Base-by-base conservation (phyloP, 2,329 filamentous ascomycete species). In the Botrytis deweyae region DNA sequence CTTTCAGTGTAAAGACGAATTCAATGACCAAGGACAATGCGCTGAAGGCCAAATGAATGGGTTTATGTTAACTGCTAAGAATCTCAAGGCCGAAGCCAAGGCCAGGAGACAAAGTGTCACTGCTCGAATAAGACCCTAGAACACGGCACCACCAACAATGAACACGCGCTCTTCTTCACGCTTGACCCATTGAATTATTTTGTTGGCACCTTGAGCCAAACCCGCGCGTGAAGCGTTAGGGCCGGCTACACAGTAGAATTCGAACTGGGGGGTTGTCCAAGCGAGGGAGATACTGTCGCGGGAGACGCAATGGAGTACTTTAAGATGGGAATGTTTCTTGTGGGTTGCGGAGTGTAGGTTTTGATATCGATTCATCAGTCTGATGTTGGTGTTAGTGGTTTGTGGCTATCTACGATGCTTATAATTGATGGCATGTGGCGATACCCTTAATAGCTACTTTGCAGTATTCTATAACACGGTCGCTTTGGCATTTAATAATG, bases 111-210 rank as follows among this genome's bases (percentile, higher is more conserved):
- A 16, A 29, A 44, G 20, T 38, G n/a, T 12, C 42, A 65, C 29
- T 61, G 29, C 59, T 44, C 4, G 25, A 70, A 14, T 64, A 49
- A 61, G 59, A 29, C 6, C 20, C 68, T 78, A 81, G 64, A 92
- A 92, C 78, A 98, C 95, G 62, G 95, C 96, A n/a, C 96, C 97
- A 1, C 96, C 96, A 80, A 99, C 96, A 74, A 99, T 97, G 81
- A 99, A 99, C 9, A 98, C 85, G 73, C 96, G 87, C 83, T 98
- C 95, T 83, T 98, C 95, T 83, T 99, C 96, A 77, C 91, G 88
- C 80, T 93, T 91, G 2, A 95, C 92, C 95, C 95, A 99, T 80
- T 96, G 93, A 9, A 97, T 91, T 68, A 99, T 90, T 83, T 92
- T 91, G 81, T 96, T 97, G 49, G 95, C 95, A 18, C 92, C 93